Evolutionary conservation across 305 asterid species (phyloP).

Genomic region (Plantago coronopus): DNA sequence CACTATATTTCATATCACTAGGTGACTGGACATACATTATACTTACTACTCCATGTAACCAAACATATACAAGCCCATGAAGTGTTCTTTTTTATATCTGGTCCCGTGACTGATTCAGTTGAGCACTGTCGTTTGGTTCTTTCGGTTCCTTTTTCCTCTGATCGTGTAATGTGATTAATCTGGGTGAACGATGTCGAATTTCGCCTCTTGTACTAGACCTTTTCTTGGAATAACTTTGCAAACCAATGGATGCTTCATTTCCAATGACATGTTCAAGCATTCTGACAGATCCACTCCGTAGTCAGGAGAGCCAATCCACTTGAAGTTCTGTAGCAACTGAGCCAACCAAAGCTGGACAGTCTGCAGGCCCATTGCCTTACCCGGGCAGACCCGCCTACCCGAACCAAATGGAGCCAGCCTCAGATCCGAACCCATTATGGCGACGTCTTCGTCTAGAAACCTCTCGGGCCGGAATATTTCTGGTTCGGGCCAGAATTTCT

Average conservation of each 20-base stretch:
- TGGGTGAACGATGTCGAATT: too few relatives aligned
- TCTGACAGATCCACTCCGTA: constrained; percentile 55
- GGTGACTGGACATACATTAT: too few relatives aligned
- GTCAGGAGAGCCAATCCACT: constrained; percentile 31
- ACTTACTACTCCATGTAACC: too few relatives aligned
- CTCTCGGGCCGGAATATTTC: constrained; percentile 51
- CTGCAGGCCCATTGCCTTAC: constrained; percentile 63
- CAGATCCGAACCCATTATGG: constrained; percentile 68
- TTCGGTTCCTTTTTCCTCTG: too few relatives aligned
- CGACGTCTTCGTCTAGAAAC: constrained; percentile 53
- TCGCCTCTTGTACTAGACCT: too few relatives aligned
- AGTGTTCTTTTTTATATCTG: too few relatives aligned
- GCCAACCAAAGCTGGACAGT: constrained; percentile 82
- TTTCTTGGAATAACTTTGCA: constrained; percentile 64
- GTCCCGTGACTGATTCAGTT: too few relatives aligned
- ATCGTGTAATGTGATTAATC: too few relatives aligned
- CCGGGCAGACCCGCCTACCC: constrained; percentile 79
- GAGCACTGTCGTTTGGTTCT: too few relatives aligned
- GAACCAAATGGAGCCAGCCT: constrained; percentile 76
- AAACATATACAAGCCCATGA: too few relatives aligned
- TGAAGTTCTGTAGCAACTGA: constrained; percentile 53
- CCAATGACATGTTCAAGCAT: constrained; percentile 64
- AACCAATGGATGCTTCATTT: constrained; percentile 57
- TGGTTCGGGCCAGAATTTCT: constrained; percentile 51
- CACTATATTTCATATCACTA: too few relatives aligned